Conservation (phyloP, 164 flowering plant species). For the Amborella trichopoda region DNA sequence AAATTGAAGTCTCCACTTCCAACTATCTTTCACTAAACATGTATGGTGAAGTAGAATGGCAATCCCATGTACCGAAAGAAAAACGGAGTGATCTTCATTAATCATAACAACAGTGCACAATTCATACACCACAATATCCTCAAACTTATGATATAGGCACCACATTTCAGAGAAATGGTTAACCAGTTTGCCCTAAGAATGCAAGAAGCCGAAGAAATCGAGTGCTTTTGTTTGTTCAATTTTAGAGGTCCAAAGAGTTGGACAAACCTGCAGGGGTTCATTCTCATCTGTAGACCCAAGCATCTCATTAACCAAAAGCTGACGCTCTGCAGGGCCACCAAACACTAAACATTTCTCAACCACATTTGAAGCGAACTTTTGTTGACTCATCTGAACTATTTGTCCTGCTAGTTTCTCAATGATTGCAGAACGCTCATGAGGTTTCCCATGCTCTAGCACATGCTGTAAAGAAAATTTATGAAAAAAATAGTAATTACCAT, state of each 20-base stretch:
- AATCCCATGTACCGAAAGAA: no score
- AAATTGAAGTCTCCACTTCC: no score
- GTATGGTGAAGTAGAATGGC: no score
- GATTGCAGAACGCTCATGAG: constrained; percentile 66
- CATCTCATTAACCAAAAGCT: constrained; percentile 71
- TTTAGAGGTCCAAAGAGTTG: no score
- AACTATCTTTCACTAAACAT: no score
- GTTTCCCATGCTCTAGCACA: constrained; percentile 89
- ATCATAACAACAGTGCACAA: no score
- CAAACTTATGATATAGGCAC: no score
- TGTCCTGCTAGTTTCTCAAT: constrained; percentile 59
- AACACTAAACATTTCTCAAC: constrained; percentile 75
- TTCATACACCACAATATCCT: no score
- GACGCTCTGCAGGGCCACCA: constrained; percentile 60
- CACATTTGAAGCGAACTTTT: constrained; percentile 88
- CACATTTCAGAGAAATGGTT: no score
- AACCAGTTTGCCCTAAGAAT: no score
- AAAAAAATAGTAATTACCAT: neutral
- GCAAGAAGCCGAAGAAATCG: neutral
- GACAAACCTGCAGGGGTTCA: constrained; percentile 85
- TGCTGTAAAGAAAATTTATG: constrained; percentile 38
- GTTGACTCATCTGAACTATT: constrained; percentile 91
- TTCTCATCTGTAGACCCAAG: constrained; percentile 81
- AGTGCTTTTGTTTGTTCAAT: no score
- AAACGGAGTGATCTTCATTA: no score